Base-by-base conservation (phyloP, 257 asterid genomes). In the Solanum paucissectum region DNA sequence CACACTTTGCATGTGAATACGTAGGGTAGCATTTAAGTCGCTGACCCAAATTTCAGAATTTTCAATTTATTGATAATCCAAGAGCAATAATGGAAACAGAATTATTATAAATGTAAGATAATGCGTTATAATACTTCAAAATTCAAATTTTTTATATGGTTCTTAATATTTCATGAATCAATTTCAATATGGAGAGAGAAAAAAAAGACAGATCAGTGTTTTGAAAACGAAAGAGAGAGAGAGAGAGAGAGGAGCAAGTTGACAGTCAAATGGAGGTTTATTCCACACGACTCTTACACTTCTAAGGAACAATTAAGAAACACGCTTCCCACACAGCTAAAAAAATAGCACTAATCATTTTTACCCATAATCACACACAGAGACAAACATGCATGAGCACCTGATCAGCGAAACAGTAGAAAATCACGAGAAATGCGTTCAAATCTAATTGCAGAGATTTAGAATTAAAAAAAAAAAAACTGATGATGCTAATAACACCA, bases 1-100 rank as follows among this genome's bases (percentile, higher is more conserved):
- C 90, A 88, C 92, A 62, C 62, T 37, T 89, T 92, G 92, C 95
- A 91, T 92, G 93, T 90, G 95, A 88, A 90, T 91, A 79, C 84
- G 89, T 77, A 90, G 88, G 93, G 81, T 90, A 87, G 94, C 93
- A 93, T 89, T 94, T 86, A 93, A 89, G 89, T 88, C 86, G 40
- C 81, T 75, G 69, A 79, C 83, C 82, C 34, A 29, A 69, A 49
- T 55, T 74, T 38, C 10, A 81, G 42, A 81, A 81, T 81, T 46
- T 14, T 81, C 40, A 81, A 46, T 81, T 77, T 46, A 81, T 81
- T 23, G 40, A 46, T 81, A 46, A 29, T 46, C 85, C 29, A 46
- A 81, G 18, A 81, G 6, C 42, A 81, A 81, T 81, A 81, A 81
- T 46, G 69, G 84, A 79, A 79, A 44, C 38, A 44, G 25, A 44